Evolutionary conservation across 2,329 filamentous ascomycete species (phyloP), one percentile per base, ranked within the genome.

Genomic region (Fusarium sp.): DNA sequence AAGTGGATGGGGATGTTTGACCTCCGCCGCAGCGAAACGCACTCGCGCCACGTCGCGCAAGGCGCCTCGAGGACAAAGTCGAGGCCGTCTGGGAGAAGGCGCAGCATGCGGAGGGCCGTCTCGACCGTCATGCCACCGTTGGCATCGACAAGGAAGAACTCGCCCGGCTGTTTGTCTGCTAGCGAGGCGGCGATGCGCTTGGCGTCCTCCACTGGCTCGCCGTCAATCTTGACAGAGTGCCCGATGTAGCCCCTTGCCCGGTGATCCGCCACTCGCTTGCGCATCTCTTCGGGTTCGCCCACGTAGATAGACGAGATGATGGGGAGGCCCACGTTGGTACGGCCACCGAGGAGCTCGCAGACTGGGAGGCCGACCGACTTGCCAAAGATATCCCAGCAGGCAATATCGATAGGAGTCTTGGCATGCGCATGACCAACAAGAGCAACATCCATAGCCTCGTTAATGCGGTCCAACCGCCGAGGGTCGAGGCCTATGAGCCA

Each of bases 61-160:
- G 73, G 71, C 3, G 74, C 73, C 54, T 76, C 74, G 5, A 74
- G 69, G 29, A 76, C 73, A 62, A 76, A 67, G 29, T 76, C 74
- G 16, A 76, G 27, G 8, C 66, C 63, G 5, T 64, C 37, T 4
- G 74, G 74, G 14, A 76, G 64, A 11, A 76, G 58, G 13, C 71
- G 59, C 20, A 76, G 35, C 71, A 73, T 67, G 16, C 71, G 67
- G 47, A 74, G 38, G 4, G 72, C 68, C 6, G 50, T 64, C 42
- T 76, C 74, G 22, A 76, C 70, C 1, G 72, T 68, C 62, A 76
- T 61, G 4, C 67, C 61, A 11, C 74, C 58, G 27, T 76, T 76
- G 29, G 67, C 64, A 22, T 76, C 71, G 6, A 76, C 64, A 2
- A 73, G 56, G 47, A 74, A 76, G 73, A 73, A 73, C 58, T 76